A percentile compares a stretch with the other conserved stretches of the same genome.
These are phyloP conservation scores for Adenanthera pavonina DNA, from an alignment of 306 rosid genomes.

Conservation along the genomic window DNA sequence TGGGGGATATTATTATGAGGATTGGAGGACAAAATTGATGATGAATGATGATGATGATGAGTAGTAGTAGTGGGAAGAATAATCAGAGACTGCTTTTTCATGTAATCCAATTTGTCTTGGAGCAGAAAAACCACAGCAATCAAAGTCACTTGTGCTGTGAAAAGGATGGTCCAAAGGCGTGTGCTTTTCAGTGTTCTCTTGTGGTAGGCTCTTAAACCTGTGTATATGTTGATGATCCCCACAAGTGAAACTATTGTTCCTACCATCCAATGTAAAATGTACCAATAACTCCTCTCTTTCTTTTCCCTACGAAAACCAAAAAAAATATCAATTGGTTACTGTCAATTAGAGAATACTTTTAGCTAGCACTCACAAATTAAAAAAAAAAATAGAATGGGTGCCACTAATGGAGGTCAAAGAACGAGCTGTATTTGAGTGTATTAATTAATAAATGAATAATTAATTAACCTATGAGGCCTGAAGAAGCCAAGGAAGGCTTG, in stretches of 20 bases:
- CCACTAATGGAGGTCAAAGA: too few species aligned
- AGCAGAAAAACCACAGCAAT: constrained; percentile 72
- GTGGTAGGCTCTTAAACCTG: constrained; percentile 79
- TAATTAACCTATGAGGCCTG: constrained; percentile 84
- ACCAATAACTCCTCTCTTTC: constrained; percentile 82
- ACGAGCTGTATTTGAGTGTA: background rate
- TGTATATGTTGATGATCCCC: constrained; percentile 85
- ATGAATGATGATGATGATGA: background rate
- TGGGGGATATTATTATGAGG: constrained; percentile 50
- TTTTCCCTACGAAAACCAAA: constrained; percentile 60
- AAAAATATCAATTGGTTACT: too few species aligned
- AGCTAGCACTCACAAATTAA: too few species aligned
- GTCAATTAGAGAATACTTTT: too few species aligned
- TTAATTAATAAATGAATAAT: background rate
- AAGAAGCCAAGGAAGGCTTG: constrained; percentile 80
- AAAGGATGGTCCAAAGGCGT: constrained; percentile 77
- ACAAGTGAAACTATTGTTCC: constrained; percentile 73
- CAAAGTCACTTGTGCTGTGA: constrained; percentile 73
- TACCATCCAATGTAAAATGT: constrained; percentile 80
- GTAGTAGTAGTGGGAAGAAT: constrained; percentile 11
- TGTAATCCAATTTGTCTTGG: constrained; percentile 84
- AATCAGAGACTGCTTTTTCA: constrained; percentile 72
- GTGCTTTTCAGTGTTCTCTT: constrained; percentile 71
- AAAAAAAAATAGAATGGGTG: too few species aligned
- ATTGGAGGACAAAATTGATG: constrained; percentile 43